Base-by-base conservation (phyloP, 2,329 filamentous ascomycete species). In the Helotiales sp. region DNA sequence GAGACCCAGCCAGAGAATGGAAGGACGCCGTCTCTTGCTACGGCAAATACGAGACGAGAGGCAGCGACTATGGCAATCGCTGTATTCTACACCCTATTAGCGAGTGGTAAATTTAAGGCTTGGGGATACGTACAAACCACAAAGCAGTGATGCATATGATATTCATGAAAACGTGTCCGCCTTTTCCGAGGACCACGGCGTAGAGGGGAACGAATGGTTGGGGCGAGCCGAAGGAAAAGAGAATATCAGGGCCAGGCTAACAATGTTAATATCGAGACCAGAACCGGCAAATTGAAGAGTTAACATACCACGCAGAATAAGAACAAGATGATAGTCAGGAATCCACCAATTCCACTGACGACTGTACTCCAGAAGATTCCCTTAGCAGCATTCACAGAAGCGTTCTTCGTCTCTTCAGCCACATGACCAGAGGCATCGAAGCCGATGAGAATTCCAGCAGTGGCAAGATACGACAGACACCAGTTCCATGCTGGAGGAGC, bases 351-450 rank as follows among this genome's bases (percentile, higher is more conserved):
- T 0, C 85, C 86, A 60, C 85, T 87, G 7, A 80, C 84, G 6
- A 86, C 80, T 0, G 86, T 87, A 72, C 85, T 87, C 81, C 83
- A 87, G 76, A 88, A 89, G 64, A 88, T 88, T 40, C 85, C 86
- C 26, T 83, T 79, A 0, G 86, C 86, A 7, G 86, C 85, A n/a
- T 83, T 81, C 0, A 85, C 58, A 22, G 79, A 82, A 2, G 85
- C 86, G 68, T 88, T 85, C 75, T 87, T 86, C 1, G 86, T 89
- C 73, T 88, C 86, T 70, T 89, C 86, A 0, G 85, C 85, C 30
- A 89, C 84, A 70, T 88, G 86, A 1, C 86, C 86, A 0, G 84
- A 86, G 0, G 86, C 86, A 75, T 89, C 86, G 63, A 87, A 88
- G 1, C 86, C 86, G 61, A 89, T 87, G 64, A 89, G 73, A 47